Evolutionary conservation across 1,139 yeast genomes (phyloP), one percentile per base, ranked within the genome.

Genomic region (Saccharomycopsis crataegensis): DNA sequence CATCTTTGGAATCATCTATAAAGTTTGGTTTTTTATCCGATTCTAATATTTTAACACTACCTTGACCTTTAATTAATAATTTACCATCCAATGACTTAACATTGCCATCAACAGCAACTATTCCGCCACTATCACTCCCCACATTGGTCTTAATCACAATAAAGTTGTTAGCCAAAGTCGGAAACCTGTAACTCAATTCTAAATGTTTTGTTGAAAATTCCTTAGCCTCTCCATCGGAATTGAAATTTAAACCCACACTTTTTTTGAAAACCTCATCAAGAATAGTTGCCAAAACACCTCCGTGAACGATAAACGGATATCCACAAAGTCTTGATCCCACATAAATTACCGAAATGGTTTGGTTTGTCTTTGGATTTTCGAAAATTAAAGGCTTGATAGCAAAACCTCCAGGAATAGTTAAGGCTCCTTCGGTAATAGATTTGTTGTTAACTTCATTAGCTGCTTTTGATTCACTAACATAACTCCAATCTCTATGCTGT

Each of bases 221-320:
- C 37, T 22, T 22, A 22, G 28, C 4, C 28, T 69, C 61, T 7
- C 67, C 60, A 34, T 60, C 60, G 5, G 57, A 60, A 1, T 62
- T 65, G 51, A 67, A 58, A 7, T 61, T 52, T 47, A 79, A 68
- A 7, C 78, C 74, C 0, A 85, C 83, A 53, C 79, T 77, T 51
- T 84, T 67, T 55, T 79, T 82, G 69, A 82, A 76, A 3, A 86
- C 75, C 59, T 90, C 96, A 64, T 87, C 94, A 56, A 89, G 71
- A 12, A 91, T 70, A 0, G 96, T 84, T 8, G 95, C 96, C 42
- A 91, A 68, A 45, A 91, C 80, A 0, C 98, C 98, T 3, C 98
- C 98, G 64, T 91, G 98, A 0, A 89, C 78, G 42, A 91, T 71
- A 61, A 87, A 82, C 1, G 97, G 97, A 64, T 85, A 90, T 1